Evolutionary conservation across 306 rosid species (phyloP).

Genomic region (Rubus parviflorus): DNA sequence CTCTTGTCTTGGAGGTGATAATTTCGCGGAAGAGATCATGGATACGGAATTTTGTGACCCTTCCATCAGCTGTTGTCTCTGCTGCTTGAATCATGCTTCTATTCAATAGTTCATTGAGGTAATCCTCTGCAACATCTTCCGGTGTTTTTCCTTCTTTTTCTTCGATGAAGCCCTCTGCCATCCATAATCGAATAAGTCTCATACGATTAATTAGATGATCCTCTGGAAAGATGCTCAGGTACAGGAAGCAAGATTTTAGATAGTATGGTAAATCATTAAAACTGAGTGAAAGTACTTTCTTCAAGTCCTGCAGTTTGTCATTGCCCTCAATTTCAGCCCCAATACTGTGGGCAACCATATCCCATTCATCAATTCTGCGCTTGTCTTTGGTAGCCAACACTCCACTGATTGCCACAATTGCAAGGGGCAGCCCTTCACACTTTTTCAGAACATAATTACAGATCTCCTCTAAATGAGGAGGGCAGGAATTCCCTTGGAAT

Average conservation of each 20-base stretch:
- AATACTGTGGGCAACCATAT: conserved; percentile 33
- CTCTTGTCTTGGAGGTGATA: conserved; percentile 44
- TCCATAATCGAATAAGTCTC: conserved; percentile 54
- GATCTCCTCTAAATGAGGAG: conserved; percentile 37
- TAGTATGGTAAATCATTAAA: conserved; percentile 55
- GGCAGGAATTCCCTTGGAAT: conserved; percentile 47
- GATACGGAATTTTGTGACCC: conserved; percentile 18
- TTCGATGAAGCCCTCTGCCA: conserved; percentile 56
- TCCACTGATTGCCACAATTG: conserved; percentile 61
- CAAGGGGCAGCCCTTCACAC: conserved; percentile 65
- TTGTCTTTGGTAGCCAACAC: conserved; percentile 51
- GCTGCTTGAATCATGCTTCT: conserved; percentile 45
- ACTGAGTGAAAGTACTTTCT: conserved; percentile 50
- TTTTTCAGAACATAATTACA: conserved; percentile 37
- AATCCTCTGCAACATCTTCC: conserved; percentile 59
- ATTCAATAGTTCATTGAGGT: conserved; percentile 51
- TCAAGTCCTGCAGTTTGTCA: conserved; percentile 44
- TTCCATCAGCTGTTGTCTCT: conserved; percentile 11
- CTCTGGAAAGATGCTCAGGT: conserved; percentile 46
- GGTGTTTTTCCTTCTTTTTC: conserved; percentile 45
- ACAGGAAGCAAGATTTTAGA: conserved; percentile 55
- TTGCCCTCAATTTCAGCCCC: conserved; percentile 49
- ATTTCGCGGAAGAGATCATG: conserved; percentile 60
- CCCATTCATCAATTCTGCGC: conserved; percentile 49
- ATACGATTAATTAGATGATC: conserved; percentile 38